A percentile compares a stretch with the other conserved stretches of the same genome.
These are phyloP conservation scores for Alternaria angustiovoidea DNA, from an alignment of 2,329 filamentous ascomycete species.

Conservation along the genomic window DNA sequence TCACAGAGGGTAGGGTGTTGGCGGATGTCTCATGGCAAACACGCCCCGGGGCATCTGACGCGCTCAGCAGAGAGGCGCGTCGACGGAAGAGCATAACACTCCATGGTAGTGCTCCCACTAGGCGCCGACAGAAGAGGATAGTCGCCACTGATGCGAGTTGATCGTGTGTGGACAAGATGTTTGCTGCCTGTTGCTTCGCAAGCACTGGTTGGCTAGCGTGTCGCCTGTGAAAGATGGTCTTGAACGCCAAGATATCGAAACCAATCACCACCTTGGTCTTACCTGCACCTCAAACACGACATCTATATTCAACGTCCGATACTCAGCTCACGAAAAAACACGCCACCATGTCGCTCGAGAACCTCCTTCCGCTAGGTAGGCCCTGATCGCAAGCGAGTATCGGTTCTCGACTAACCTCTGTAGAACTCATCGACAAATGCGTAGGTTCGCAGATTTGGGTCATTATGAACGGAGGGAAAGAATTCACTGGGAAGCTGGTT, in stretches of 20 bases:
- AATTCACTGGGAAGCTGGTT: constrained; percentile 92
- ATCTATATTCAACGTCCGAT: constrained; percentile 1
- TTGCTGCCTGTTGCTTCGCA: constrained; percentile 29
- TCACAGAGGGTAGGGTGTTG: constrained; percentile 8
- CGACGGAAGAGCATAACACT: constrained; percentile 45
- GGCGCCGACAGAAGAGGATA: constrained; percentile 28
- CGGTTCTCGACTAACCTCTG: constrained; percentile 25
- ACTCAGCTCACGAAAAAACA: background rate
- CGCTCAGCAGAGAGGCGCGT: constrained; percentile 39
- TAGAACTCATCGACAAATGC: constrained; percentile 98
- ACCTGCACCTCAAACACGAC: constrained; percentile 13
- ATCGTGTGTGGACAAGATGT: constrained; percentile 11
- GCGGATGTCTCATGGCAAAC: constrained; percentile 24
- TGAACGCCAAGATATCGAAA: constrained; percentile 30
- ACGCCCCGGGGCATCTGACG: constrained; percentile 26
- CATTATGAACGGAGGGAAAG: constrained; percentile 99
- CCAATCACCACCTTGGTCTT: constrained; percentile 23
- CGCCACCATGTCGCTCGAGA: constrained; percentile 38
- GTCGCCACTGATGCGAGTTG: constrained; percentile 1
- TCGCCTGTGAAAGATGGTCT: constrained; percentile 11
- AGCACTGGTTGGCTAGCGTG: constrained; percentile 27
- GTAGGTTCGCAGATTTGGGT: constrained; percentile 98
- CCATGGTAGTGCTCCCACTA: constrained; percentile 46
- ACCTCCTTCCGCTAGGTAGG: constrained; percentile 44
- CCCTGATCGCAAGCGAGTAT: background rate